Evolutionary conservation across 23 red algal species (phyloP).

Genomic region (Cyanidium caldarium): DNA sequence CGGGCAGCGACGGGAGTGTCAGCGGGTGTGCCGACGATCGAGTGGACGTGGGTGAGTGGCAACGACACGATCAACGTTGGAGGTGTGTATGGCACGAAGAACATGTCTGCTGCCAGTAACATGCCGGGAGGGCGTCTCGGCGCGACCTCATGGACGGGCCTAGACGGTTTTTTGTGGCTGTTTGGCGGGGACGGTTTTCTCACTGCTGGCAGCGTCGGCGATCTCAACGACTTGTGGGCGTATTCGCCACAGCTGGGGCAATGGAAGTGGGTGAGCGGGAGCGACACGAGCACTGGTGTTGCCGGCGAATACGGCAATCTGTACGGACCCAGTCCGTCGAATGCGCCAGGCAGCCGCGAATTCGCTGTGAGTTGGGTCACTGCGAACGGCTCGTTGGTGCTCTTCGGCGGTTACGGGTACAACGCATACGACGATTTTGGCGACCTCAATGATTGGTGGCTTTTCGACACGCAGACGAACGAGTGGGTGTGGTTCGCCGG

Average conservation of each 20-base stretch:
- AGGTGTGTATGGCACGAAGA: background rate
- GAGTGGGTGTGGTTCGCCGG: background rate
- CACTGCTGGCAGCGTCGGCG: background rate
- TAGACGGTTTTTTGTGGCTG: background rate
- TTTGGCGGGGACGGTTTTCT: background rate
- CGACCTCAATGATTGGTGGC: background rate
- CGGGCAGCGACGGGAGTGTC: no score
- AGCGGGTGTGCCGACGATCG: no score
- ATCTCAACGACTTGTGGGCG: background rate
- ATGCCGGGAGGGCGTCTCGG: background rate
- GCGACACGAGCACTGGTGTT: background rate
- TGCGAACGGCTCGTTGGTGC: background rate
- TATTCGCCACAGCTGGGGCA: background rate
- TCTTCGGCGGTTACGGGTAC: constrained; percentile 1
- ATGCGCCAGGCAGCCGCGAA: background rate
- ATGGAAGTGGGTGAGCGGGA: background rate
- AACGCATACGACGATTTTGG: background rate
- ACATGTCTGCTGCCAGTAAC: background rate
- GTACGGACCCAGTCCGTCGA: background rate
- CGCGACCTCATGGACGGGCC: background rate
- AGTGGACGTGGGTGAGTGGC: background rate
- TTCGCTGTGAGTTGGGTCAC: background rate
- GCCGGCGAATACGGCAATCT: no score
- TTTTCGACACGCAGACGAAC: background rate
- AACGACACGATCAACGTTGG: background rate